phyloP scores from a whole-genome alignment of 306 rosid genomes.

The Gastrolobium bilobum region DNA sequence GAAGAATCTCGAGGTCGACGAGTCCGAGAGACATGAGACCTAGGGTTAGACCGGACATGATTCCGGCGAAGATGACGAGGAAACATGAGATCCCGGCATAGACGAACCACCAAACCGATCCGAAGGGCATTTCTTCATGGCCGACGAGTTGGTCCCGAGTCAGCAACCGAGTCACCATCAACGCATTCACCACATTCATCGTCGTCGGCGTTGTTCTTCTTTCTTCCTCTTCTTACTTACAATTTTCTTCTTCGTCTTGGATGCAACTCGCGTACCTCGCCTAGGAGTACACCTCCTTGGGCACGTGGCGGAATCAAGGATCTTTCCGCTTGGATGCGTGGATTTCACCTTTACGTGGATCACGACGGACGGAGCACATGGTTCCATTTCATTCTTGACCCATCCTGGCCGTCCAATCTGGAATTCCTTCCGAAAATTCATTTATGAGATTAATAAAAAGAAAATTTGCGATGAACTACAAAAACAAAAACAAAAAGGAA shows the following conservation, averaged over 20 bases:
- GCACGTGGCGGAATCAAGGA: conserved; percentile 40
- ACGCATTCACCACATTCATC: conserved; percentile 65
- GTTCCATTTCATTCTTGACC: background rate
- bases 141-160: conserved; percentile 38
- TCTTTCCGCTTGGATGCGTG: conserved; percentile 33
- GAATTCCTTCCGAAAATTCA: background rate
- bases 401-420: conserved; percentile 19
- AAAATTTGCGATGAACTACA: no score
- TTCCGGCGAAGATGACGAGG: conserved; percentile 88
- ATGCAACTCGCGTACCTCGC: background rate
- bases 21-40: conserved; percentile 98
- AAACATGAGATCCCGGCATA: conserved; percentile 78
- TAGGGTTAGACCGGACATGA: conserved; percentile 96
- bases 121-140: conserved; percentile 59
- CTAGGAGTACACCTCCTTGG: background rate
- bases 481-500: no score
- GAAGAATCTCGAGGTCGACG: conserved; percentile 96
- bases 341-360: conserved; percentile 18
- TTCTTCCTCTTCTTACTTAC: background rate
- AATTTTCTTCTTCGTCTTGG: background rate
- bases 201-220: conserved; percentile 16
- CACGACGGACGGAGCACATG: background rate
- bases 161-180: no score
- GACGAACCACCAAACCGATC: conserved; percentile 75
- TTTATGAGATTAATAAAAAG: no score